Evolutionary conservation across 441 rosid genomes (phyloP).

Genomic region (Populus trichocarpa): DNA sequence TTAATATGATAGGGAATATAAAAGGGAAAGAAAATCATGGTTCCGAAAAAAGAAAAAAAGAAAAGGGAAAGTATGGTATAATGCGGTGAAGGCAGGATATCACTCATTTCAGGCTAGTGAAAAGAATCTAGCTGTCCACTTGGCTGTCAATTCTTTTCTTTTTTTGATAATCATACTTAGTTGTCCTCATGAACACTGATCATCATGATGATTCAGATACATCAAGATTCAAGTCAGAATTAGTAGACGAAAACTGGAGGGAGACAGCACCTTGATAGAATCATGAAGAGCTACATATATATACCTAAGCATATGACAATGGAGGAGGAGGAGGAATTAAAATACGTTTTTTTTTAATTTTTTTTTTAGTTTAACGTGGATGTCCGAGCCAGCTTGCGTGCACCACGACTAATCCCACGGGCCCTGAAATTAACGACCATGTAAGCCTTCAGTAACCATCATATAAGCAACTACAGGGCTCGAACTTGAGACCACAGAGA

Average conservation of each 20-base stretch:
- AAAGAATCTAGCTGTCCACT: neutral
- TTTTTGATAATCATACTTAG: neutral
- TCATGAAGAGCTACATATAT: neutral
- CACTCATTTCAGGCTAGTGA: neutral
- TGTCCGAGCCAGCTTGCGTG: no score
- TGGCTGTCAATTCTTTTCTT: neutral
- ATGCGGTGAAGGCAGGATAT: neutral
- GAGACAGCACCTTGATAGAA: neutral
- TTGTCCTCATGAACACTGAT: neutral
- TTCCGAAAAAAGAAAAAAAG: no score
- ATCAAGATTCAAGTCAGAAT: neutral
- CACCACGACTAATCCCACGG: no score
- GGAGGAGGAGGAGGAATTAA: no score
- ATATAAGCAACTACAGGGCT: no score
- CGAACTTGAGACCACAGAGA: no score
- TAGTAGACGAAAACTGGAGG: neutral
- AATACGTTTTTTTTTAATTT: no score
- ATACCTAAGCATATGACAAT: neutral
- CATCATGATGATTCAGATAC: neutral
- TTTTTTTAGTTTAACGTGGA: no score
- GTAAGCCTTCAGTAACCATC: no score
- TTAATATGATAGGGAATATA: no score
- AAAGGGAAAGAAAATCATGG: neutral
- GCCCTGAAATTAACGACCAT: no score
- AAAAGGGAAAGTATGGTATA: neutral